Evolutionary conservation across 768 basidiomycete genomes (phyloP).

Genomic region (Pleurotus salmoneostramineus): DNA sequence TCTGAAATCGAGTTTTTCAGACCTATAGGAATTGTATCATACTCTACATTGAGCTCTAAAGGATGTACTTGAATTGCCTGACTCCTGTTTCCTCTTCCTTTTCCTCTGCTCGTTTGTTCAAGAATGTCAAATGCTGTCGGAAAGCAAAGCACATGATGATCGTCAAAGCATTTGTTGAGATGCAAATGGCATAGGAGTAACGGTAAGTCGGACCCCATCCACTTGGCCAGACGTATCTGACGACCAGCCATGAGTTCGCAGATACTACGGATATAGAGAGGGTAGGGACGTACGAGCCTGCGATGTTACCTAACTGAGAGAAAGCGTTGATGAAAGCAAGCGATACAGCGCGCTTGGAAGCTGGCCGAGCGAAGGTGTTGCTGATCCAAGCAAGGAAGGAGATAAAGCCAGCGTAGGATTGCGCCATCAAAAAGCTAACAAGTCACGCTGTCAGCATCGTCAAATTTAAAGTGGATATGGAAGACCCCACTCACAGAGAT

Average conservation of each 20-base stretch:
- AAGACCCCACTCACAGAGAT: slow-evolving; percentile 42
- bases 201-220: slow-evolving; percentile 17
- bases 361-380: slow-evolving; percentile 52
- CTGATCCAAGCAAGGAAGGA: slow-evolving; percentile 55
- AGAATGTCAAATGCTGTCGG: slow-evolving; percentile 30
- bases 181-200: slow-evolving; percentile 71
- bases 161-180: slow-evolving; percentile 48
- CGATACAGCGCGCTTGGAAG: slow-evolving; percentile 86
- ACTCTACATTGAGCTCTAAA: slow-evolving; percentile 23
- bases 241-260: neutral
- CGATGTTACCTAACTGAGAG: slow-evolving; percentile 79
- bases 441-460: neutral
- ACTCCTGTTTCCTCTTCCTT: slow-evolving; percentile 25
- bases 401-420: slow-evolving; percentile 70
- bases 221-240: slow-evolving; percentile 11
- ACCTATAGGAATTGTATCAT: too few species aligned
- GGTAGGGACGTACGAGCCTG: slow-evolving; percentile 61
- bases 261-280: neutral
- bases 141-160: slow-evolving; percentile 53
- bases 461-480: neutral
- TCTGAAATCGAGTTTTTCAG: too few species aligned
- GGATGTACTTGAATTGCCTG: slow-evolving; percentile 45
- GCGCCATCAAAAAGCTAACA: slow-evolving; percentile 70
- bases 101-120: slow-evolving; percentile 37
- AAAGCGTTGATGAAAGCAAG: slow-evolving; percentile 81